Base-by-base conservation (phyloP, 192 early-diverging fungal genomes). In the Chytriomyces hyalinus region DNA sequence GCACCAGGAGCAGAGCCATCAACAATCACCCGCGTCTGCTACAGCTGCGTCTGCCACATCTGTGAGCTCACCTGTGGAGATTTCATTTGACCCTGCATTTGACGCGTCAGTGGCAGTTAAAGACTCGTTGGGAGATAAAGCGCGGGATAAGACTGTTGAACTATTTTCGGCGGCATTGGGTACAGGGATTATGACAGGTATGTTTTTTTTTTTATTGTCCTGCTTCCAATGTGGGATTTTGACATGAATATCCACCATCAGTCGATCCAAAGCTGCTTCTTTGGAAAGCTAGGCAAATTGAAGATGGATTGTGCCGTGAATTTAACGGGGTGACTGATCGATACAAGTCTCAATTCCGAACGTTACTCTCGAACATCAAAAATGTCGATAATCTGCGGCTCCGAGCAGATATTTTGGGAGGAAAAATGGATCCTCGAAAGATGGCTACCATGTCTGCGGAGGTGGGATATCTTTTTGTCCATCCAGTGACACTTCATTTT, bases 331-430 rank as follows among this genome's bases (percentile, higher is more conserved):
- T 70, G 15, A 36, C 60, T 0, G 69, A 70, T n/a, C 71, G 62
- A 36, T 78, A 78, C 69, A 78, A 78, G 70, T 48, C 36, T 48
- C 77, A 78, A 46, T 78, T 78, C 50, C 61, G 77, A 48, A 78
- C 69, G 6, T 45, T 78, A 5, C 17, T 72, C 17, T 53, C 77
- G 17, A 78, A 78, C 70, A n/a, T 78, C 22, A 78, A 78, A 46
- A 61, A 72, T 28, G 24, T 48, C 8, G 69, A 78, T 15, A 70
- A 78, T 61, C 51, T 73, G 44, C 71, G 62, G n/a, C 45, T 80
- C 26, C 65, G 68, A 20, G 43, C 48, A 15, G 62, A 71, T 24
- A 17, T 76, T 44, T 67, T 77, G 8, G 49, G 44, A 10, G 73
- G 74, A 15, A 22, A 43, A 10, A 78, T 76, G 48, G 59, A 10